A percentile compares a stretch with the other conserved stretches of the same genome.
These are phyloP conservation scores for Pestalotiopsis sp. DNA, from an alignment of 2,329 filamentous ascomycete genomes.

Conservation along the genomic window DNA sequence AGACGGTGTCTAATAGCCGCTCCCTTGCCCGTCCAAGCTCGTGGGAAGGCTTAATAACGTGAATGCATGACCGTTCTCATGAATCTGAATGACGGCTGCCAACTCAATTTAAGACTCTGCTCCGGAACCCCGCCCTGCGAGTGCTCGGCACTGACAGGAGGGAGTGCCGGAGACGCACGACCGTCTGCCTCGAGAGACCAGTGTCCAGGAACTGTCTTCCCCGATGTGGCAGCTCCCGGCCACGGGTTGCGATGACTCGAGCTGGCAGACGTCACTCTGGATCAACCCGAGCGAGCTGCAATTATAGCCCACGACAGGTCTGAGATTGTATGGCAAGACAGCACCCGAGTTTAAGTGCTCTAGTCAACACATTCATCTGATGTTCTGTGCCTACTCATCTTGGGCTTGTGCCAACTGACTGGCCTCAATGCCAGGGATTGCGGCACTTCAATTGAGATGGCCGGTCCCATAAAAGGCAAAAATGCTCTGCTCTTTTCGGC, in stretches of 20 bases:
- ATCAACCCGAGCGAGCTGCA: background rate
- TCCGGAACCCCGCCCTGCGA: background rate
- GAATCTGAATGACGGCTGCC: background rate
- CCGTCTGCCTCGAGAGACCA: background rate
- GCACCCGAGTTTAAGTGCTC: background rate
- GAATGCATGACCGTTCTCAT: background rate
- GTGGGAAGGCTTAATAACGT: background rate
- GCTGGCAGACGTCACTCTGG: background rate
- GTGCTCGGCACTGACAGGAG: background rate
- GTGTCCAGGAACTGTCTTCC: background rate
- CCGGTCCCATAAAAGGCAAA: background rate
- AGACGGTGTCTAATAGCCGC: background rate
- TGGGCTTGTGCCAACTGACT: background rate
- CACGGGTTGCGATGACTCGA: background rate
- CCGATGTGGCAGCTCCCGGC: background rate
- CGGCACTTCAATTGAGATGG: background rate
- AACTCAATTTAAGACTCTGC: constrained; percentile 6
- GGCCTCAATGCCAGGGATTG: background rate
- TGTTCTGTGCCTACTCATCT: background rate
- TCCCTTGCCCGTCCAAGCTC: background rate
- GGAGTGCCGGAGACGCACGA: background rate
- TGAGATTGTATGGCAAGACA: background rate
- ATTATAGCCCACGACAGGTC: background rate
- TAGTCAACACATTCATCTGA: background rate
- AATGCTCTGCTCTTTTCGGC: background rate